Percentiles rank a stretch among this genome's conserved stretches.
Conservation (phyloP, 352 stramenopile species). For the Globisporangium irregulare region DNA sequence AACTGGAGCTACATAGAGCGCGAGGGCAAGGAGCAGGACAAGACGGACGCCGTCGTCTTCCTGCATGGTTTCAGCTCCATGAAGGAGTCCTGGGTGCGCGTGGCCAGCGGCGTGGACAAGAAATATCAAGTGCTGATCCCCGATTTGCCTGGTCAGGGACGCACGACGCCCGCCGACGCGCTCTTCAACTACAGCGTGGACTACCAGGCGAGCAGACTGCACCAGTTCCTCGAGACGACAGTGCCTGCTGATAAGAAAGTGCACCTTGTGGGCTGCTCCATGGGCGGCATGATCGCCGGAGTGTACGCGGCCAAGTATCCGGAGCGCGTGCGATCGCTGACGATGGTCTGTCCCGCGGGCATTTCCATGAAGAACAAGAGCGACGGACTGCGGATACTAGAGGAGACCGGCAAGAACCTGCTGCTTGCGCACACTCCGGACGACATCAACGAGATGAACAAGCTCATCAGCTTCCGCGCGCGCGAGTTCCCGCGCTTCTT, state of each 20-base stretch:
- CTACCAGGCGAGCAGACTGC: constrained; percentile 49
- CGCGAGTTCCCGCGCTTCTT: constrained; percentile 35
- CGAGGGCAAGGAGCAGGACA: constrained; percentile 26
- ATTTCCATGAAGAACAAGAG: constrained; percentile 72
- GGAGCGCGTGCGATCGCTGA: constrained; percentile 51
- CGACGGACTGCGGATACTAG: constrained; percentile 44
- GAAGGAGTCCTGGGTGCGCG: constrained; percentile 66
- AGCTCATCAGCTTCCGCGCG: constrained; percentile 36
- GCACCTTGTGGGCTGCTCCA: constrained; percentile 72
- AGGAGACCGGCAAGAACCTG: constrained; percentile 64
- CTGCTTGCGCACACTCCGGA: constrained; percentile 56
- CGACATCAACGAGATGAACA: constrained; percentile 55
- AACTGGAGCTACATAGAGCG: constrained; percentile 77
- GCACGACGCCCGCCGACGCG: constrained; percentile 47
- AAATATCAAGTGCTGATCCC: constrained; percentile 60
- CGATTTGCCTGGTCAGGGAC: constrained; percentile 60
- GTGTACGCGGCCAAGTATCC: constrained; percentile 69
- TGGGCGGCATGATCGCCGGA: constrained; percentile 74
- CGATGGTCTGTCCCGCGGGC: constrained; percentile 71
- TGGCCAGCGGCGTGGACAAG: constrained; percentile 51
- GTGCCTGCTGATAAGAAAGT: constrained; percentile 51
- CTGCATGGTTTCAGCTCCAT: constrained; percentile 72
- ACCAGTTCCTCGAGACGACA: constrained; percentile 57
- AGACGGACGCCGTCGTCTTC: constrained; percentile 59
- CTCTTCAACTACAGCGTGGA: constrained; percentile 50